Base-by-base conservation (phyloP, 345 rosid genomes). In the Citrus mangshanensis region DNA sequence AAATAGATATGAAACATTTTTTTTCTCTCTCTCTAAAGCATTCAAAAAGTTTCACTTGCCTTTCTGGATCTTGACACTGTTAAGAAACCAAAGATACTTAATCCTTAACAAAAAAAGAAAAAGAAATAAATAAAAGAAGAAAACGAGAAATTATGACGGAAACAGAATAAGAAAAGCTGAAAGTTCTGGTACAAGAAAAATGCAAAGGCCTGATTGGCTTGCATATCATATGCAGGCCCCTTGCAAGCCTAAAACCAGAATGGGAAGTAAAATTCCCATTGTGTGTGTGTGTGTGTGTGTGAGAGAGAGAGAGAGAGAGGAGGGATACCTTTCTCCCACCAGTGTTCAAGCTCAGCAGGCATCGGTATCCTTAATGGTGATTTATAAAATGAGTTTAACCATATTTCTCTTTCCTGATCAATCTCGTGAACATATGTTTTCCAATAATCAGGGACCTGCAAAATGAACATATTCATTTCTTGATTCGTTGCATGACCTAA, bases 281-380 rank as follows among this genome's bases (percentile, higher is more conserved):
- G 46, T 9, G 46, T 9, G 13, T 9, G 46, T 9, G 46, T n/a
- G 37, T 35, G 37, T 35, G 37, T 34, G 37, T 34, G 35, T 5
- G 37, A 5, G 37, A 34, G 37, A 35, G 7, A 35, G 56, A 59
- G 30, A 65, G 34, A 60, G 40, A 46, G 37, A 73, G 51, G 40
- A 46, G 37, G 67, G 51, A 37, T 37, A 93, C 98, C 91, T 77
- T 91, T 87, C 74, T 85, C 56, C 98, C 98, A 95, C 98, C 97
- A 95, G 84, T 95, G 70, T 83, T 93, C 97, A n/a, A 95, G 95
- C 86, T 93, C 98, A 72, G 98, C 87, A 40, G 98, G 98, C 98
- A 95, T 95, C 19, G 98, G 98, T 85, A 95, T 66, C 86, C 98
- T 89, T 71, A 95, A 79, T 22, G 98, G 98, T 76, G 97, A 91